These are phyloP conservation scores for Claviceps sp. DNA, from an alignment of 2,329 filamentous ascomycete species.

Conservation along the genomic window DNA sequence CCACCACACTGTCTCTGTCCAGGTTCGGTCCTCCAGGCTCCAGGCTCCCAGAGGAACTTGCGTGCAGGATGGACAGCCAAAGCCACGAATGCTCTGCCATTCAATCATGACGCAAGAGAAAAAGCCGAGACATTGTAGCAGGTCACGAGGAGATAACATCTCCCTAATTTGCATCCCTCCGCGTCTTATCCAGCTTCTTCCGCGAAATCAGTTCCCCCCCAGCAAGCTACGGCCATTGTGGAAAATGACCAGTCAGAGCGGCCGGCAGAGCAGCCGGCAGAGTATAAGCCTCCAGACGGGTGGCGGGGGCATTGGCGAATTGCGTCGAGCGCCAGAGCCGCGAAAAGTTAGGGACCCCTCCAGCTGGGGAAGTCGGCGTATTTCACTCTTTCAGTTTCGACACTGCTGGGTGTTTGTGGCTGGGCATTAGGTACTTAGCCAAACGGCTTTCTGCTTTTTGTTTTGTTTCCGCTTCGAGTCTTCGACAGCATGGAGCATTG, in stretches of 20 bases:
- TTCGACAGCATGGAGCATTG: too few species aligned
- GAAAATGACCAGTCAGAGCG: too few species aligned
- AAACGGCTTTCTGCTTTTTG: too few species aligned
- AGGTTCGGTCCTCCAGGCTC: too few species aligned
- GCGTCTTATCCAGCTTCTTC: neutral
- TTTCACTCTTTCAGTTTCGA: too few species aligned
- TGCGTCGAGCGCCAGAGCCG: too few species aligned
- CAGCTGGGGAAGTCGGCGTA: too few species aligned
- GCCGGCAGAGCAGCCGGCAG: too few species aligned
- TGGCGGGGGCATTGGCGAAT: neutral
- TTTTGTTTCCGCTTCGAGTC: too few species aligned
- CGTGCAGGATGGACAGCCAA: neutral
- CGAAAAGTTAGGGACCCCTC: too few species aligned
- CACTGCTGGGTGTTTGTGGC: too few species aligned
- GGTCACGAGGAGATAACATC: neutral
- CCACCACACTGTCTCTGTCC: neutral
- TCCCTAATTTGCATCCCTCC: neutral
- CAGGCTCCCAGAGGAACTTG: neutral
- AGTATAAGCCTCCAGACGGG: neutral
- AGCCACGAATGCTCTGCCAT: neutral
- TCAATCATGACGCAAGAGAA: neutral
- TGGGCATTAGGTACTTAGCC: too few species aligned
- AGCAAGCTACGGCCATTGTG: neutral
- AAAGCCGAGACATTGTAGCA: neutral
- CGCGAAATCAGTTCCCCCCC: neutral